These are phyloP conservation scores for Kodamaea restingae DNA, from an alignment of 805 yeast genomes.

Conservation along the genomic window DNA sequence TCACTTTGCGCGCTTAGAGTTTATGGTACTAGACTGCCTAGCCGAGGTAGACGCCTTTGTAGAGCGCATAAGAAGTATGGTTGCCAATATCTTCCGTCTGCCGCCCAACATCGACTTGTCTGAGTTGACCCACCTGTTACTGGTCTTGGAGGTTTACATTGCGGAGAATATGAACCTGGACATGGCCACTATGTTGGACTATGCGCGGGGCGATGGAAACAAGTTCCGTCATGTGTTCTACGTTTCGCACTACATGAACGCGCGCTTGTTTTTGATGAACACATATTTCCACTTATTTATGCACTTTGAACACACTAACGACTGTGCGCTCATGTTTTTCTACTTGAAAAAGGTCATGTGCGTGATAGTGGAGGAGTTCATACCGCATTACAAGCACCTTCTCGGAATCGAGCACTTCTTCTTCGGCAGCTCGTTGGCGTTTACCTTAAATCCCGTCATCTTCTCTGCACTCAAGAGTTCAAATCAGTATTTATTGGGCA, in stretches of 20 bases:
- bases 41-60: conserved; percentile 3
- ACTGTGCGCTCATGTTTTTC: conserved; percentile 14
- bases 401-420: conserved; percentile 27
- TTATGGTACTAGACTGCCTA: not conserved
- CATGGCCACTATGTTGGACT: conserved; percentile 4
- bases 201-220: conserved; percentile 1
- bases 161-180: conserved; percentile 10
- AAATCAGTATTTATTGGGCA: conserved; percentile 6
- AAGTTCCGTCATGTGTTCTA: conserved; percentile 5
- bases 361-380: conserved; percentile 24
- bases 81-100: conserved; percentile 37
- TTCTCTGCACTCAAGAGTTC: conserved; percentile 11
- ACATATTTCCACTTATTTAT: conserved; percentile 17
- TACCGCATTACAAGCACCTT: conserved; percentile 34
- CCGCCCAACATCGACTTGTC: conserved; percentile 32
- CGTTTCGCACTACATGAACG: conserved; percentile 11
- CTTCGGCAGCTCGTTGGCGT: conserved; percentile 40
- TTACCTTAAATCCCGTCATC: conserved; percentile 37
- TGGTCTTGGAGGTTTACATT: conserved; percentile 34
- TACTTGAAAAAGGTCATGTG: conserved; percentile 15
- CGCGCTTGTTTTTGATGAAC: conserved; percentile 13
- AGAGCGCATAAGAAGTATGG: conserved; percentile 24
- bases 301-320: conserved; percentile 15
- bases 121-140: conserved; percentile 30
- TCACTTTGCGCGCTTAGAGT: conserved; percentile 4